Evolutionary conservation across 2,329 filamentous ascomycete species (phyloP).

Genomic region (Apiospora marii): DNA sequence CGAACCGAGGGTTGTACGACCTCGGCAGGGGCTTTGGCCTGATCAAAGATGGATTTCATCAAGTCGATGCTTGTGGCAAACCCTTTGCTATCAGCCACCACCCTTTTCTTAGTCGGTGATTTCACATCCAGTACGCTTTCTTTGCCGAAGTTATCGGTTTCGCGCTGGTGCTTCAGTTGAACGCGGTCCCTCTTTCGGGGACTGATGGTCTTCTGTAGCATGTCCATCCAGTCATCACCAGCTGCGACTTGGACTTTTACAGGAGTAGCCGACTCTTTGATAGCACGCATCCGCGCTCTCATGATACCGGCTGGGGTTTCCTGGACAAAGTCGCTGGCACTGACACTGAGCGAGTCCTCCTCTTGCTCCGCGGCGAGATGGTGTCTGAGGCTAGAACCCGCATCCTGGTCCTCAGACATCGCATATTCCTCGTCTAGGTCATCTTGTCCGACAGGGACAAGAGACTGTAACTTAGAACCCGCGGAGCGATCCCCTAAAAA

Average conservation of each 20-base stretch:
- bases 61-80: slow-evolving; percentile 92
- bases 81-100: slow-evolving; percentile 62
- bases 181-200: slow-evolving; percentile 91
- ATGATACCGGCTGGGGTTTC: slow-evolving; percentile 69
- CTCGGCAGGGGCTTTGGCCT: slow-evolving; percentile 66
- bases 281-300: slow-evolving; percentile 69
- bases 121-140: slow-evolving; percentile 37
- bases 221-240: slow-evolving; percentile 91
- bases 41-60: slow-evolving; percentile 92
- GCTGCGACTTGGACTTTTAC: slow-evolving; percentile 67
- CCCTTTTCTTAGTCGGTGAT: slow-evolving; percentile 44
- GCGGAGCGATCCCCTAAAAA: slow-evolving; percentile 94
- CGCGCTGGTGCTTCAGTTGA: slow-evolving; percentile 67
- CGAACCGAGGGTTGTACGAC: slow-evolving; percentile 60
- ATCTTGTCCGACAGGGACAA: slow-evolving; percentile 69
- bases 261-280: slow-evolving; percentile 67
- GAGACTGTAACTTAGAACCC: slow-evolving; percentile 74
- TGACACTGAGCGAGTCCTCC: slow-evolving; percentile 63
- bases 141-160: slow-evolving; percentile 64
- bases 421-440: slow-evolving; percentile 80
- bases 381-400: slow-evolving; percentile 77
- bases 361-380: slow-evolving; percentile 80
- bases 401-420: slow-evolving; percentile 73
- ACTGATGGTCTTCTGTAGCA: slow-evolving; percentile 92
- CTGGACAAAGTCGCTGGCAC: slow-evolving; percentile 55